Evolutionary conservation across 2,329 filamentous ascomycete species (phyloP).

Genomic region (Myriosclerotinia curreyana): DNA sequence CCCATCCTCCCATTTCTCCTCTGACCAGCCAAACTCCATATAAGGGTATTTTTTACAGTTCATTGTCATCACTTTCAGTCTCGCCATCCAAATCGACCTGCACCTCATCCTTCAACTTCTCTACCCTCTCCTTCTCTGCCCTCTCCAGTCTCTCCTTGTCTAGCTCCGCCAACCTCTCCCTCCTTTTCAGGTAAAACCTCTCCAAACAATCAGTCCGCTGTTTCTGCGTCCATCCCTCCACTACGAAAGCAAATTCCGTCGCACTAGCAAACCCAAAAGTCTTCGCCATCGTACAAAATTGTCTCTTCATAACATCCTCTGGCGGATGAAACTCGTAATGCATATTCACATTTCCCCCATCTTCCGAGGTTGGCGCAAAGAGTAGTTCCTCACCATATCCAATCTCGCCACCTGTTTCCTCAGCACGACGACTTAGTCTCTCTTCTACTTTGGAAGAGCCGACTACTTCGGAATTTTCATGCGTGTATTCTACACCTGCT

Average conservation of each 20-base stretch:
- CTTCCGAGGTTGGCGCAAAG: conserved; percentile 48
- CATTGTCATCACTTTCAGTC: conserved; percentile 12
- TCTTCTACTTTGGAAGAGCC: conserved; percentile 91
- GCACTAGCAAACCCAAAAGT: conserved; percentile 73
- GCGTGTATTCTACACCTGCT: conserved; percentile 90
- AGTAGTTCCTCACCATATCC: conserved; percentile 53
- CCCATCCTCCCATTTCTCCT: not conserved
- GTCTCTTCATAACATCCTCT: conserved; percentile 67
- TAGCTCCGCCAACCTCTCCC: conserved; percentile 30
- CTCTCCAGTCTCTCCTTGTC: conserved; percentile 2
- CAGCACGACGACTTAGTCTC: conserved; percentile 71
- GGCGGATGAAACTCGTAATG: conserved; percentile 56
- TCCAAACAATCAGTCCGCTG: conserved; percentile 76
- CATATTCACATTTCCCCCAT: conserved; percentile 31
- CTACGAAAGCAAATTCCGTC: conserved; percentile 82
- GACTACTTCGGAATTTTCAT: conserved; percentile 93
- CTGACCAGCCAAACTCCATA: not conserved
- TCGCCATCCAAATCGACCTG: not conserved
- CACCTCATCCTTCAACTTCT: not conserved
- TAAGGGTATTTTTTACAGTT: conserved; percentile 5
- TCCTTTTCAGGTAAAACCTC: conserved; percentile 69
- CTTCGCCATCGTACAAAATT: conserved; percentile 88
- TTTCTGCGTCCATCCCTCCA: conserved; percentile 87
- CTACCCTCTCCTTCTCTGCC: not conserved
- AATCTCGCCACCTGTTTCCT: conserved; percentile 42